Conservation (phyloP, 257 asterid genomes). For the Fraxinus americana region DNA sequence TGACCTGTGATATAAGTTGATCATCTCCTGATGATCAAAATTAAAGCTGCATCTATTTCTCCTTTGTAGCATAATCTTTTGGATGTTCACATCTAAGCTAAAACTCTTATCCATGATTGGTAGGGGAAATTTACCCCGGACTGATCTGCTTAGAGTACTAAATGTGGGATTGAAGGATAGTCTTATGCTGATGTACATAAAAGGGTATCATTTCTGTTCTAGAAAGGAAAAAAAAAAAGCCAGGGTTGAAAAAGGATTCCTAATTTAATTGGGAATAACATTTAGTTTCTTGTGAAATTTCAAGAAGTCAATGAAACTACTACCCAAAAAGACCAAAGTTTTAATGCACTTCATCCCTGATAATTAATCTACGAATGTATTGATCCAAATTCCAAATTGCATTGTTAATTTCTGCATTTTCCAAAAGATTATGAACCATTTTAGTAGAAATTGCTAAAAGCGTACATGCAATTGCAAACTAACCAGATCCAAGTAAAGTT, state of each 20-base stretch:
- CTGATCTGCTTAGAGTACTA: background rate
- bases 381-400: background rate
- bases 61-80: background rate
- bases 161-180: background rate
- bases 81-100: background rate
- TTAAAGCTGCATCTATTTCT: background rate
- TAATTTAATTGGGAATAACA: background rate
- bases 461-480: background rate
- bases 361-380: background rate
- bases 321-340: background rate
- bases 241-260: background rate
- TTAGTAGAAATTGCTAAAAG: background rate
- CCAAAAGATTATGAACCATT: background rate
- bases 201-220: background rate
- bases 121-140: background rate
- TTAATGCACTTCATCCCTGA: background rate
- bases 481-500: conserved; percentile 26
- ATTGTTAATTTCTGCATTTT: background rate
- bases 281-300: background rate
- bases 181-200: background rate
- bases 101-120: background rate
- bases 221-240: background rate
- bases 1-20: conserved; percentile 22
- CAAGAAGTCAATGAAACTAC: background rate
- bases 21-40: conserved; percentile 49